phyloP scores from a whole-genome alignment of 2,329 filamentous ascomycete species.

The Fusarium oxysporum region DNA sequence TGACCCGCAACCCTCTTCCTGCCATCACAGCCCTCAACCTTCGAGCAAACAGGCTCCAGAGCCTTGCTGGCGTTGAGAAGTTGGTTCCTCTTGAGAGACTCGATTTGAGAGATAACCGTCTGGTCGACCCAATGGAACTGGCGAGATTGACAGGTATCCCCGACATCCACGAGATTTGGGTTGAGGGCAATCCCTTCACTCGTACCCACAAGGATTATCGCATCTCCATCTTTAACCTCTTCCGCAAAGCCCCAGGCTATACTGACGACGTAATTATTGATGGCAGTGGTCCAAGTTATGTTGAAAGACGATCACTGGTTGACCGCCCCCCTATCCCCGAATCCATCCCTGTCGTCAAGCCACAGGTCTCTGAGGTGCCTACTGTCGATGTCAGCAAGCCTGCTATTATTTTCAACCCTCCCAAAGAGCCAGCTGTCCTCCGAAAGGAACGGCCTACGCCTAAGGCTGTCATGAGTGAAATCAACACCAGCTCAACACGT shows the following conservation, averaged over 20 bases:
- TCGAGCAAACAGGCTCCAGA: slow-evolving; percentile 86
- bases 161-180: slow-evolving; percentile 91
- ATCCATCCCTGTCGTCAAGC: slow-evolving; percentile 81
- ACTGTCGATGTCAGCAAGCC: slow-evolving; percentile 76
- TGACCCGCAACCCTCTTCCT: slow-evolving; percentile 86
- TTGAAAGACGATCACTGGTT: slow-evolving; percentile 84
- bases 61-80: slow-evolving; percentile 89
- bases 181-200: slow-evolving; percentile 91
- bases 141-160: slow-evolving; percentile 91
- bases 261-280: slow-evolving; percentile 93
- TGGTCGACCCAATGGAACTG: slow-evolving; percentile 91
- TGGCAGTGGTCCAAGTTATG: slow-evolving; percentile 82
- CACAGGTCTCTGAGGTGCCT: slow-evolving; percentile 70
- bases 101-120: slow-evolving; percentile 88
- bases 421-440: slow-evolving; percentile 63
- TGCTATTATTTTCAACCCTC: slow-evolving; percentile 65
- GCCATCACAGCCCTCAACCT: slow-evolving; percentile 95
- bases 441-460: slow-evolving; percentile 70
- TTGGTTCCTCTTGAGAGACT: slow-evolving; percentile 89
- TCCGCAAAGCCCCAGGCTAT: slow-evolving; percentile 89
- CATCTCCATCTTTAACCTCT: slow-evolving; percentile 94
- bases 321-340: slow-evolving; percentile 83
- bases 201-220: slow-evolving; percentile 88
- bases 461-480: slow-evolving; percentile 67
- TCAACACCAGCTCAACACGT: slow-evolving; percentile 68